Evolutionary conservation across 169 alveolate species (phyloP), one percentile per base, ranked within the genome.

Genomic region (Perkinsus chesapeaki): DNA sequence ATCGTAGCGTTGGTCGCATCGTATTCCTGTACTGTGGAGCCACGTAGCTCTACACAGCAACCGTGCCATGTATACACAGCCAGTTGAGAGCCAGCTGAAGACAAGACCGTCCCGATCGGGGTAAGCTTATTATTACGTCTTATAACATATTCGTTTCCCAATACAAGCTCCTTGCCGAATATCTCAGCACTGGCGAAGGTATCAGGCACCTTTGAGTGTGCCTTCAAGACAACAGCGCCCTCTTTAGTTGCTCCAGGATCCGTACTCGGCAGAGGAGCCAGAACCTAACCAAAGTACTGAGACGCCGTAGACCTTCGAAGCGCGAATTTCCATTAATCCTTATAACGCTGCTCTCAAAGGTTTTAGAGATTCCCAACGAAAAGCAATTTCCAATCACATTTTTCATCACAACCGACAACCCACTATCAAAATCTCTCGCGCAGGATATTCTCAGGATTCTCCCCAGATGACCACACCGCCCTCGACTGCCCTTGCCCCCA

Each of bases 41-140:
- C 95, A 48, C 93, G 92, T 12, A 94, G 92, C 91, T 94, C 94
- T 39, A 94, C 39, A 39, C 92, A 92, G 48, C 95, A 94, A 20
- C 95, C 95, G 91, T 94, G 95, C 95, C 95, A 94, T 20, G 95
- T 94, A 91, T 91, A 94, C 12, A 94, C 93, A 1, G 82, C 82
- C 31, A 60, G 82, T 16, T 60, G 82, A 34, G 82, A 60, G 3
- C 82, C 82, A 1, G 82, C 82, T 60, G 31, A 60, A 60, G n/a
- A n/a, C 60, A 43, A 16, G 60, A 43, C 60, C 60, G 60, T 16
- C 60, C 60, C 60, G 12, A 60, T 60, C 82, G 27, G 37, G 36
- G 37, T 60, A 12, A 27, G 37, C 82, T 34, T 20, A 60, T 1
- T 34, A 60, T 60, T 60, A 60, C 82, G 82, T 60, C 82, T 60